A percentile compares a stretch with the other conserved stretches of the same genome.
These are phyloP conservation scores for Rhizopogon sp. DNA, from an alignment of 768 basidiomycete genomes.

Conservation along the genomic window DNA sequence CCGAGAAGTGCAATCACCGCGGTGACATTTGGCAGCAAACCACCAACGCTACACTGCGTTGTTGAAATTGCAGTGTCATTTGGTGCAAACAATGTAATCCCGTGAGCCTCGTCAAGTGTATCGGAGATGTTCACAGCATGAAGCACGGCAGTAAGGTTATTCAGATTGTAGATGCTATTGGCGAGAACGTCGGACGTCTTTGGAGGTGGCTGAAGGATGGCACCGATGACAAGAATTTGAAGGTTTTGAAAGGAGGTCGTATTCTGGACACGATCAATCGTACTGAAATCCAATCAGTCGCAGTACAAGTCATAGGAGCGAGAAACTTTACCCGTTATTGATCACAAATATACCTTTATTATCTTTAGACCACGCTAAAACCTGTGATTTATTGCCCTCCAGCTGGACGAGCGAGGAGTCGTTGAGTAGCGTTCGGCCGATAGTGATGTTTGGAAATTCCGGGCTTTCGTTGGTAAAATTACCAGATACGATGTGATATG, in stretches of 20 bases:
- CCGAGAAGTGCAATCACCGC: conserved; percentile 39
- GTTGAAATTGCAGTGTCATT: conserved; percentile 43
- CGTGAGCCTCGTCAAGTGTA: conserved; percentile 33
- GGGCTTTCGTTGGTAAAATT: conserved; percentile 40
- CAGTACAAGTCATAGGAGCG: not conserved
- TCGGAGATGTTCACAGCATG: conserved; percentile 10
- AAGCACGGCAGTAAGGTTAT: conserved; percentile 31
- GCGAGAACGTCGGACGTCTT: conserved; percentile 38
- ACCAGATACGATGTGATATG: conserved; percentile 55
- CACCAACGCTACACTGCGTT: conserved; percentile 26
- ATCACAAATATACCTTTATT: conserved; percentile 38
- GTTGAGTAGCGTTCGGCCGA: conserved; percentile 61
- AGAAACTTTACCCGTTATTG: conserved; percentile 40
- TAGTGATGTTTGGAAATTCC: conserved; percentile 50
- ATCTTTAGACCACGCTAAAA: conserved; percentile 40
- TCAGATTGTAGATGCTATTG: conserved; percentile 33
- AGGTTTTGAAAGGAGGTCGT: conserved; percentile 34
- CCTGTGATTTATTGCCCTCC: conserved; percentile 56
- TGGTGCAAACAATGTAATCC: conserved; percentile 69
- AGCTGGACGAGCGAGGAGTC: conserved; percentile 43
- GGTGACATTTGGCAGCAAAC: conserved; percentile 39
- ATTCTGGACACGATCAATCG: conserved; percentile 32
- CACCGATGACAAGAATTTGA: conserved; percentile 44
- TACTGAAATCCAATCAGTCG: conserved; percentile 6
- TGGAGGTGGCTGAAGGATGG: conserved; percentile 50